Evolutionary conservation across 2,329 filamentous ascomycete species (phyloP), one percentile per base, ranked within the genome.

Genomic region (Byssothecium circinans): DNA sequence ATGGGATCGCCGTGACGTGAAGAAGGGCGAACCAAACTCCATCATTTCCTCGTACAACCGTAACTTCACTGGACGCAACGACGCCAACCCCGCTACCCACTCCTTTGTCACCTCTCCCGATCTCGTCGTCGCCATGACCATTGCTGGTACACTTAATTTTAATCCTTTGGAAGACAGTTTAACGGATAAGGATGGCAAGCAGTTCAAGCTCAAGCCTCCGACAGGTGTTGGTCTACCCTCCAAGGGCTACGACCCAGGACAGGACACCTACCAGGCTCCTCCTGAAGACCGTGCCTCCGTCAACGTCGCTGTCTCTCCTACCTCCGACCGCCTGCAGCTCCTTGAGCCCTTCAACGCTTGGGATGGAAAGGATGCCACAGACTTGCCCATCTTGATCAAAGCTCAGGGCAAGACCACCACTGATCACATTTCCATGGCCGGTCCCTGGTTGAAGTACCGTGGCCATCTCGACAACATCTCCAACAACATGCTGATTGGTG

Each of bases 21-120:
- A 91, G 82, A 96, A 97, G 84, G 92, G 92, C 60, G 86, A 89
- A 64, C 80, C 91, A 67, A 99, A 99, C 85, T 95, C 91, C 6
- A 99, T 99, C 73, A 81, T 99, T 72, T 96, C 91, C 38, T 97
- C 94, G 22, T 99, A 96, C 86, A 99, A 99, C 87, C 91, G 94
- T 77, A 97, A 99, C 85, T 97, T 99, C 81, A 97, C 92, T 53
- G 92, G 92, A 60, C 90, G 94, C 72, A 97, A 97, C 75, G 91
- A 96, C 63, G 91, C 89, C 60, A 97, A 96, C 82, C 91, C 91
- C 33, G 90, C 90, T 45, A 96, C 91, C 42, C 91, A 95, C 80
- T 89, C 89, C 49, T 96, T 96, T 74, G 91, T 95, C 60, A 87
- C 91, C 56, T 95, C 90, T 6, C 91, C 91, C 47, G 91, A 96